These are phyloP conservation scores for Whalleya microplaca DNA, from an alignment of 2,329 filamentous ascomycete species.

Conservation along the genomic window DNA sequence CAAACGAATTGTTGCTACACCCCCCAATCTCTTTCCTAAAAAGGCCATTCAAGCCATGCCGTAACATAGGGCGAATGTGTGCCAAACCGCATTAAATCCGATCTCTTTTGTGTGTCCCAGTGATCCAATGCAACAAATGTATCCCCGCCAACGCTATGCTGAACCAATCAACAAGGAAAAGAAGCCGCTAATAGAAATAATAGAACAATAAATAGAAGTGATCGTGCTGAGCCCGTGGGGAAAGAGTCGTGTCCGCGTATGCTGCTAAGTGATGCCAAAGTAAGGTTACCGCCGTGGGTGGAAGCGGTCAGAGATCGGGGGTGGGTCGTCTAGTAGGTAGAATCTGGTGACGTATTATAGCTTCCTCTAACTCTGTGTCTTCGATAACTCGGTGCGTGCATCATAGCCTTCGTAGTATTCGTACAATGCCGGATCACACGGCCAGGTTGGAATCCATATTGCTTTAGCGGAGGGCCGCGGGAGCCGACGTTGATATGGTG, in stretches of 20 bases:
- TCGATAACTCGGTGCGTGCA: constrained; percentile 30
- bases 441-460: constrained; percentile 11
- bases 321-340: constrained; percentile 11
- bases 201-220: constrained; percentile 12
- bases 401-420: constrained; percentile 28
- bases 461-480: constrained; percentile 30
- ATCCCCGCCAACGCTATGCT: constrained; percentile 33
- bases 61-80: constrained; percentile 11
- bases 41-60: constrained; percentile 12
- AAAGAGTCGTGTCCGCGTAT: constrained; percentile 6
- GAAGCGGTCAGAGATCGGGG: constrained; percentile 15
- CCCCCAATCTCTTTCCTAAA: constrained; percentile 16
- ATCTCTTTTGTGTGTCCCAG: constrained; percentile 23
- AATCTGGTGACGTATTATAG: constrained; percentile 13
- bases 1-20: constrained; percentile 6
- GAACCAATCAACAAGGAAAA: constrained; percentile 22
- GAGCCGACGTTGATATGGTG: constrained; percentile 44
- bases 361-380: constrained; percentile 29
- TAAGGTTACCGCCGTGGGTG: constrained; percentile 9
- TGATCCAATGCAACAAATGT: constrained; percentile 22
- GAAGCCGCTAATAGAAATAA: constrained; percentile 2
- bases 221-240: constrained; percentile 21
- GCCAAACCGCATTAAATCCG: constrained; percentile 18
- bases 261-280: constrained; percentile 13
- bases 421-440: constrained; percentile 14